Conservation (phyloP, 169 alveolate species). For the Plasmodium sp. region DNA sequence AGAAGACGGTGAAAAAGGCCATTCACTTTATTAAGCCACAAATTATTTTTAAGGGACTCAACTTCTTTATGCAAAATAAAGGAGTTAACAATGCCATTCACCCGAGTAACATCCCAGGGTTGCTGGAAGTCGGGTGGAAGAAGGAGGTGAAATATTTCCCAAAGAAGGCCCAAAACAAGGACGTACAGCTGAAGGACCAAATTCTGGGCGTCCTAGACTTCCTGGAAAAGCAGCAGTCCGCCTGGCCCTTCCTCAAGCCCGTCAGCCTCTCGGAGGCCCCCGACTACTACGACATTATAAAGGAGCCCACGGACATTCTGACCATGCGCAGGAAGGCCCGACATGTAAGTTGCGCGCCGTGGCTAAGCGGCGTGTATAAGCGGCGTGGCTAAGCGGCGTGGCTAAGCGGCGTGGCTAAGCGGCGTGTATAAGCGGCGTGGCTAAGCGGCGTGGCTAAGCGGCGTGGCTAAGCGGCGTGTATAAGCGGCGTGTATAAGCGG, state of each 20-base stretch:
- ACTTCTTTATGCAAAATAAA: constrained; percentile 78
- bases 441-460: no score
- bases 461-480: no score
- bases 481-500: neutral
- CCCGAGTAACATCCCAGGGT: constrained; percentile 93
- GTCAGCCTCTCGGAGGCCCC: constrained; percentile 97
- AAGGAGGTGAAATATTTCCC: constrained; percentile 77
- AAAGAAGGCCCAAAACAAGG: constrained; percentile 73
- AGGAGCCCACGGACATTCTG: constrained; percentile 96
- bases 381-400: no score
- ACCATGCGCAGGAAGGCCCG: constrained; percentile 93
- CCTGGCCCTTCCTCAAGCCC: constrained; percentile 97
- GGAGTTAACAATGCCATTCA: constrained; percentile 51
- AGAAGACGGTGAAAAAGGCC: constrained; percentile 87
- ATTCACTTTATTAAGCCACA: constrained; percentile 89
- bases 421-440: no score
- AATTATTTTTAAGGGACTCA: constrained; percentile 89
- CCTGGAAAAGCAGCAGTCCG: constrained; percentile 88
- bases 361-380: no score
- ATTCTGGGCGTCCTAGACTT: constrained; percentile 84
- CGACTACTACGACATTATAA: constrained; percentile 97
- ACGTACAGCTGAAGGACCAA: constrained; percentile 85
- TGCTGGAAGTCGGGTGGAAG: constrained; percentile 94
- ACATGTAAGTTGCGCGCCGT: constrained; percentile 48
- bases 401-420: neutral